Conservation (phyloP, 805 yeast species). For the Kazachstania kunashirensis region DNA sequence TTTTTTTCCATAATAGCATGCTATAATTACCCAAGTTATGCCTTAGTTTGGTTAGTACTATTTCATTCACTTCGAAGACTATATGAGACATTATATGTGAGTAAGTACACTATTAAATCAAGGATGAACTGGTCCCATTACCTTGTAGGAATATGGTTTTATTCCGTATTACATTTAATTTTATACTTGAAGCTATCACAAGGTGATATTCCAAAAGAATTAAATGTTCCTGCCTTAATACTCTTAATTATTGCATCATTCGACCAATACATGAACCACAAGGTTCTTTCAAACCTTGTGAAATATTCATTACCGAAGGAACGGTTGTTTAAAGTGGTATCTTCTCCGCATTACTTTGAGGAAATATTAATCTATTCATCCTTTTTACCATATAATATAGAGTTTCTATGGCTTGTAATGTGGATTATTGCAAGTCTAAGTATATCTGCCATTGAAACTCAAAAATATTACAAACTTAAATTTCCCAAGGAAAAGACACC, state of each 20-base stretch:
- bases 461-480: slow-evolving; percentile 34
- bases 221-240: slow-evolving; percentile 16
- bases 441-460: slow-evolving; percentile 46
- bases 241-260: slow-evolving; percentile 19
- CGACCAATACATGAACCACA: slow-evolving; percentile 37
- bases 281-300: slow-evolving; percentile 36
- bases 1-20: slow-evolving; percentile 22
- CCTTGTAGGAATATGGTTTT: slow-evolving; percentile 52
- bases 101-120: slow-evolving; percentile 38
- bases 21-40: slow-evolving; percentile 5
- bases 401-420: slow-evolving; percentile 17
- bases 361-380: slow-evolving; percentile 49
- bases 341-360: slow-evolving; percentile 63
- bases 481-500: slow-evolving; percentile 15
- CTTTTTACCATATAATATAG: slow-evolving; percentile 13
- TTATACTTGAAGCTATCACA: slow-evolving; percentile 24
- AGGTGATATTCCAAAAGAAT: slow-evolving; percentile 6
- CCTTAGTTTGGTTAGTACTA: slow-evolving; percentile 24
- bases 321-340: slow-evolving; percentile 40
- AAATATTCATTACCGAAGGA: slow-evolving; percentile 50
- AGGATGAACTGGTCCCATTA: slow-evolving; percentile 61
- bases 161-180: slow-evolving; percentile 38
- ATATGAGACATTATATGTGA: slow-evolving; percentile 43
- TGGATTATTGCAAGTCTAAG: slow-evolving; percentile 40
- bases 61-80: slow-evolving; percentile 48